phyloP scores from a whole-genome alignment of 352 stramenopile species.

The Globisporangium heterothallicum region DNA sequence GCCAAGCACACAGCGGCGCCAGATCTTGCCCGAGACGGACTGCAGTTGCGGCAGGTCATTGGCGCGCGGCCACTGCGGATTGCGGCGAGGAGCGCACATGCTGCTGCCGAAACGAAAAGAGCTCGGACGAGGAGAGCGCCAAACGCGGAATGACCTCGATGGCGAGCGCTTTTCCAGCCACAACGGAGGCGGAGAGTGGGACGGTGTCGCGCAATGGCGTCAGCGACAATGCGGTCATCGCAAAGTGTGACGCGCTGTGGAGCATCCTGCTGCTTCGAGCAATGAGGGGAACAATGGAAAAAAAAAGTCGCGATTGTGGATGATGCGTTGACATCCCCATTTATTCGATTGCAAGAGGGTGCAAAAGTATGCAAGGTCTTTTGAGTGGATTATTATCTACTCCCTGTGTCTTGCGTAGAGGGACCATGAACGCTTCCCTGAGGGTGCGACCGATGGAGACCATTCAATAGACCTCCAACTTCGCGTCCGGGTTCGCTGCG shows the following conservation, averaged over 20 bases:
- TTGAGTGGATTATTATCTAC: too few relatives aligned
- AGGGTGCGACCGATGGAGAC: too few relatives aligned
- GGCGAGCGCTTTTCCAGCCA: too few relatives aligned
- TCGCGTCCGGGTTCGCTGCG: conserved; percentile 47
- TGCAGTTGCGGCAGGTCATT: conserved; percentile 22
- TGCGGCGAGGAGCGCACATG: background rate
- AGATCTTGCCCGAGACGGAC: conserved; percentile 21
- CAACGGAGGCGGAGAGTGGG: background rate
- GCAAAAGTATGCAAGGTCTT: too few relatives aligned
- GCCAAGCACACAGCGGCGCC: conserved; percentile 27
- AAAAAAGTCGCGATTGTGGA: too few relatives aligned
- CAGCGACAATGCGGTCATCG: background rate
- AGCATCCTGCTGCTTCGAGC: background rate
- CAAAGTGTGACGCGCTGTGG: background rate
- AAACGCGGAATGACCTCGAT: background rate
- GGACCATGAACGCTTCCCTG: too few relatives aligned
- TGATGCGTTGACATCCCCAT: too few relatives aligned
- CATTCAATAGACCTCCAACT: conserved; percentile 46
- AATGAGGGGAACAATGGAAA: too few relatives aligned
- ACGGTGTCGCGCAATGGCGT: background rate
- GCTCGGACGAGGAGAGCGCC: background rate
- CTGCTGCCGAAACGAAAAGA: background rate
- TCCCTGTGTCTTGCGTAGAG: too few relatives aligned
- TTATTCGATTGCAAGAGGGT: too few relatives aligned
- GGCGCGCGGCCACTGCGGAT: conserved; percentile 7